Evolutionary conservation across 495 filamentous ascomycete genomes (phyloP), one percentile per base, ranked within the genome.

Genomic region (Sordaria brevicollis): DNA sequence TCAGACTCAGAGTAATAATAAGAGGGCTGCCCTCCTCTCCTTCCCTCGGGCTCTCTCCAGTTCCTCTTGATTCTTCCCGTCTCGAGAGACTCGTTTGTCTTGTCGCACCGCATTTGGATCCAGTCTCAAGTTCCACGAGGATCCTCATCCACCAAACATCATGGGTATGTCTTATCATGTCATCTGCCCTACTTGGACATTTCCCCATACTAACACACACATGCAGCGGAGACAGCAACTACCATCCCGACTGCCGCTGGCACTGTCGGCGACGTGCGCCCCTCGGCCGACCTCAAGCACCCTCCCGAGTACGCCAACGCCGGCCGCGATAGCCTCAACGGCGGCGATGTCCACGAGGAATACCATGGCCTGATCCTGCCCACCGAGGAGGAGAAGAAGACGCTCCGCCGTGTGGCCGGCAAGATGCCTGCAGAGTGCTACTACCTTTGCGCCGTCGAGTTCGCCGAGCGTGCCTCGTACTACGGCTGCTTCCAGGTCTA

Each of bases 381-480:
- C 1, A 86, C 85, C 9, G 83, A 85, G 65, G 83, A 86, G 39
- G 86, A 89, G 72, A 77, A 76, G 65, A 71, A 75, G 5, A 84
- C 81, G 2, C 78, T 89, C 9, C 86, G 85, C 43, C 84, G 83
- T 65, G 80, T 88, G 7, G 79, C 86, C 17, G 87, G 80, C 65
- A 81, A 72, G 41, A 78, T 87, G 71, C 83, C 84, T 6, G 54
- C 77, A 2, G 72, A 81, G 5, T 78, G 84, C 33, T 88, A 84
- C 71, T 77, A 82, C 9, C 79, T 88, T 10, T 89, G 86, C 72
- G 75, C 84, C 2, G 84, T 88, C 29, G 87, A 88, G 68, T 86
- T 89, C 70, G 85, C 85, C 35, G 87, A 89, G 73, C 80, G 86
- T 43, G 85, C 86, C 1, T 87, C 85, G 4, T 89, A 88, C 75